Evolutionary conservation across 2,329 filamentous ascomycete genomes (phyloP), one percentile per base, ranked within the genome.

Genomic region (Sarocladium brachiariae): DNA sequence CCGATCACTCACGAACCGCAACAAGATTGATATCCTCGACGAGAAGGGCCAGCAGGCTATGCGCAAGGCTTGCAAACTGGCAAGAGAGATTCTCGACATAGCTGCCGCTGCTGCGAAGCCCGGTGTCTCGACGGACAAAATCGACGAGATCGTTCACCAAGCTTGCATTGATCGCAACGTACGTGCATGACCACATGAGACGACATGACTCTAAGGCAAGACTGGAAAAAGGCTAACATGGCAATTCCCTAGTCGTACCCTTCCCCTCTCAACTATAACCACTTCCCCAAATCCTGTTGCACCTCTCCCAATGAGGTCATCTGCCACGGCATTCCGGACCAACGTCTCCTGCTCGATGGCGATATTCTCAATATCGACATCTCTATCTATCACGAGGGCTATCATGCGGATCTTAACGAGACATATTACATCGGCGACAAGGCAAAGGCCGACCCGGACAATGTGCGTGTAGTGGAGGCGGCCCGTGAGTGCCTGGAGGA

Each of bases 331-430:
- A 99, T 99, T 56, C 93, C 93, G 14, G 93, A 99, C 63, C 83
- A 95, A 66, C 83, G 93, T 51, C 76, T 87, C 7, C 77, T 99
- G 1, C 71, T 89, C 56, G 92, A 99, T 59, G 93, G 93, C 55
- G 93, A 99, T 62, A 97, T 99, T 57, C 73, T 99, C 63, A 99
- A 99, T 72, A 90, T 99, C 57, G 93, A 99, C 60, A 88, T 99
- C 4, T 91, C 90, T 1, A 73, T 99, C 38, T 99, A 95, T 69
- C 90, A 97, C 65, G 87, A 85, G 54, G 93, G 93, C 50, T 97
- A 92, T 72, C 93, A 99, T 65, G 90, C 89, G 51, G 93, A 99
- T 66, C 75, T 99, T 51, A 99, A 99, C 72, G 93, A 99, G 73
- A 99, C 93, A 11, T 99, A 97, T 72, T 99, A 99, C 66, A 87